Evolutionary conservation across 345 rosid species (phyloP).

Genomic region (Arabis alpina): DNA sequence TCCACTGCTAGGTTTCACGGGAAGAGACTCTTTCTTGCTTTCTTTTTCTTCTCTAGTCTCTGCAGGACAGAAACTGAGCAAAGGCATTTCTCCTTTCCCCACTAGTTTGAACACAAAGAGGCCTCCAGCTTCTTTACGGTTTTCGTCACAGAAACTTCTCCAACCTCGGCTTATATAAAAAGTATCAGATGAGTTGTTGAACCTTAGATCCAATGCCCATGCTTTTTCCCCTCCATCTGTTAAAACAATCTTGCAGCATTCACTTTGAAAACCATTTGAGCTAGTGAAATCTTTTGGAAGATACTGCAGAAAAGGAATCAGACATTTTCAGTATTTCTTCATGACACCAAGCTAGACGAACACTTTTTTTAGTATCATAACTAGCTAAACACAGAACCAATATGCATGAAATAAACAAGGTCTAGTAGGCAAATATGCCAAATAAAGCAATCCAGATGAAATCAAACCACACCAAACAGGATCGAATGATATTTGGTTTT

Average conservation of each 20-base stretch:
- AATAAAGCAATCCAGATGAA: no score
- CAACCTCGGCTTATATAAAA: slow-evolving; percentile 18
- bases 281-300: background rate
- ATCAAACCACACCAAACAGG: no score
- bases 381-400: background rate
- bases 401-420: background rate
- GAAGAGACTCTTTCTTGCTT: no score
- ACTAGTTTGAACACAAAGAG: background rate
- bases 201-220: background rate
- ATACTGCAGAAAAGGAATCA: slow-evolving; percentile 19
- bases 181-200: background rate
- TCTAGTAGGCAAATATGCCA: no score
- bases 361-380: background rate
- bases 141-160: slow-evolving; percentile 14
- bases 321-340: background rate
- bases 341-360: background rate
- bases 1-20: background rate
- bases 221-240: background rate
- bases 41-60: no score
- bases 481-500: no score
- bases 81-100: no score
- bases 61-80: no score
- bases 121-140: background rate
- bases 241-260: background rate
- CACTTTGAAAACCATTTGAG: background rate